These are phyloP conservation scores for Claviceps citrina DNA, from an alignment of 2,329 filamentous ascomycete genomes.

Conservation along the genomic window DNA sequence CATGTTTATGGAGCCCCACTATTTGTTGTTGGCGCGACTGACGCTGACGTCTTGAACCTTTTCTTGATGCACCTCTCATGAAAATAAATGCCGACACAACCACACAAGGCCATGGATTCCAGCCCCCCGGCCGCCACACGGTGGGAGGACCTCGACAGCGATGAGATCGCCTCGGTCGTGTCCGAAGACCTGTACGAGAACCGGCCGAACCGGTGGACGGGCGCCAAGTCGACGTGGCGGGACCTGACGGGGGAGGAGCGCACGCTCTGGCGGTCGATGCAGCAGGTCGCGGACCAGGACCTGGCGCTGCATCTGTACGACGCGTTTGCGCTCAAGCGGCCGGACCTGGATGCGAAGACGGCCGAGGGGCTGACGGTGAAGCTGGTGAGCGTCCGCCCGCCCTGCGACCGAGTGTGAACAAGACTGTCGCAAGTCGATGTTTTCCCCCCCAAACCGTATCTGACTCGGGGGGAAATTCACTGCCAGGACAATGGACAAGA, in stretches of 20 bases:
- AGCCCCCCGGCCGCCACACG: constrained; percentile 4
- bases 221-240: constrained; percentile 51
- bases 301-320: constrained; percentile 68
- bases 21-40: too few relatives aligned
- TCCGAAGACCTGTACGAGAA: constrained; percentile 31
- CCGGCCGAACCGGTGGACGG: constrained; percentile 60
- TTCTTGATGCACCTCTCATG: too few relatives aligned
- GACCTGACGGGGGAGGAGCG: constrained; percentile 46
- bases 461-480: not conserved
- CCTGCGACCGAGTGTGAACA: too few relatives aligned
- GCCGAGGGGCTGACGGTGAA: constrained; percentile 15
- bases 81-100: too few relatives aligned
- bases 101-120: constrained; percentile 1
- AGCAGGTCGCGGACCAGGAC: constrained; percentile 48
- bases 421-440: too few relatives aligned
- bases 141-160: constrained; percentile 30
- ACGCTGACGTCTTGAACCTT: too few relatives aligned
- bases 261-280: constrained; percentile 45
- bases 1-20: too few relatives aligned
- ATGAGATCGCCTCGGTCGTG: constrained; percentile 30
- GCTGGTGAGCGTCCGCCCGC: constrained; percentile 12
- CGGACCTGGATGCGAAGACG: constrained; percentile 13
- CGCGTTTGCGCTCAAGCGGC: constrained; percentile 48
- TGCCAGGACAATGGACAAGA: constrained; percentile 17
- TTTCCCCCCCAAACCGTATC: too few relatives aligned